phyloP scores from a whole-genome alignment of 495 filamentous ascomycete genomes.

The Parathielavia hyrcaniae region DNA sequence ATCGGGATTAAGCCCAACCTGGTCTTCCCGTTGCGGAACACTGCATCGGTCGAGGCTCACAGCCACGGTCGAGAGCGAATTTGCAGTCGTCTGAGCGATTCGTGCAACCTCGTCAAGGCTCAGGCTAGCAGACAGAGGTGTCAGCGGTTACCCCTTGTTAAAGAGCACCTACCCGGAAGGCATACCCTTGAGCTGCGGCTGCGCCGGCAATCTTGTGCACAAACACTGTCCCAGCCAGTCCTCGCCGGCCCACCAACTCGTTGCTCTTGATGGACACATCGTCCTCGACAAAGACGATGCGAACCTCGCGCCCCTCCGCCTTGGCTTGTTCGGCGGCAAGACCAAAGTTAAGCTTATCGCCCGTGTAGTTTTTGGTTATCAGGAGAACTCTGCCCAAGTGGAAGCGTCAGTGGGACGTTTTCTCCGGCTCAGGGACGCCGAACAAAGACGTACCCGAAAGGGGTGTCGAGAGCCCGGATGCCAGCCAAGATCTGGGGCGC shows the following conservation, averaged over 20 bases:
- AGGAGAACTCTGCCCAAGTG: not conserved
- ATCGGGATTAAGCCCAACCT: not conserved
- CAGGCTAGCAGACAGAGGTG: not conserved
- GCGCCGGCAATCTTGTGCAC: conserved; percentile 2
- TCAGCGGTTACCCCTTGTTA: not conserved
- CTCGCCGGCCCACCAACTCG: not conserved
- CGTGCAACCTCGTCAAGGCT: not conserved
- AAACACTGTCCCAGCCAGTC: not conserved
- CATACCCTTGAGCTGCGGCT: not conserved
- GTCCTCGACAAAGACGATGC: not conserved
- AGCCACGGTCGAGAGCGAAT: not conserved
- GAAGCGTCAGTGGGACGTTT: not conserved
- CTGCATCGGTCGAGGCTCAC: conserved; percentile 1
- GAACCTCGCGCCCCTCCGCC: not conserved
- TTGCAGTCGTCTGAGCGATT: not conserved
- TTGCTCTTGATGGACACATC: not conserved
- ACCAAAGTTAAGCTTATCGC: conserved; percentile 2
- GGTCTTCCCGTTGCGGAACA: not conserved
- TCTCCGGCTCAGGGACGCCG: not conserved
- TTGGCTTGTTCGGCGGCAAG: not conserved
- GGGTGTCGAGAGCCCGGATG: not conserved
- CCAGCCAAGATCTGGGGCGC: not conserved
- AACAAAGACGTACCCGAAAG: not conserved
- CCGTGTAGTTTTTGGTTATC: conserved; percentile 1
- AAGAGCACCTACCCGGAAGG: not conserved